Evolutionary conservation across 2,329 filamentous ascomycete species (phyloP).

Genomic region (Simplicillium sp.): DNA sequence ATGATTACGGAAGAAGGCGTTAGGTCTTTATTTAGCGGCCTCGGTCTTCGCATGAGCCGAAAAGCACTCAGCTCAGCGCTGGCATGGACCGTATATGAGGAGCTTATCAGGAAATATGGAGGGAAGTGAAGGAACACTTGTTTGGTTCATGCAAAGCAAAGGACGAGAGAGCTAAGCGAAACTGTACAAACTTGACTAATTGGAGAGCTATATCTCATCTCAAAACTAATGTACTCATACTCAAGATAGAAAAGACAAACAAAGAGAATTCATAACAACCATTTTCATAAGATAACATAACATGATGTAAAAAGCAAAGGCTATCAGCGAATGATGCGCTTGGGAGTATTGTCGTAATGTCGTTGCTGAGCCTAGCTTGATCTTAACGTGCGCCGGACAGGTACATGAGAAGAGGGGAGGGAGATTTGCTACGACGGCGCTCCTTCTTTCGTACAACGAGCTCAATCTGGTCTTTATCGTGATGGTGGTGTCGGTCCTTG

Average conservation of each 20-base stretch:
- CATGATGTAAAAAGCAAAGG: too few relatives aligned
- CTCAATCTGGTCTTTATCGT: slow-evolving; percentile 39
- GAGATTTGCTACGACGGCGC: slow-evolving; percentile 46
- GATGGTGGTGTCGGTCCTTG: slow-evolving; percentile 29
- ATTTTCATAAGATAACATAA: too few relatives aligned
- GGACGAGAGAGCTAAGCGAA: slow-evolving; percentile 1
- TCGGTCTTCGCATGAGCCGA: slow-evolving; percentile 77
- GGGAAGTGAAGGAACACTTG: slow-evolving; percentile 7
- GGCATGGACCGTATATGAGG: slow-evolving; percentile 96
- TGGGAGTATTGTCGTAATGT: too few relatives aligned
- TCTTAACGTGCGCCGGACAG: slow-evolving; percentile 37
- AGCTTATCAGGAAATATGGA: slow-evolving; percentile 59
- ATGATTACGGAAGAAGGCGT: slow-evolving; percentile 79
- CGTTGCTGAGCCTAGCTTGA: too few relatives aligned
- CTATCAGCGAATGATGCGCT: too few relatives aligned
- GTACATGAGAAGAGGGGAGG: slow-evolving; percentile 44
- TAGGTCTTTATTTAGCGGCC: slow-evolving; percentile 72
- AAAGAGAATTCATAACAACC: background rate
- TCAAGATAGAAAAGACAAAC: background rate
- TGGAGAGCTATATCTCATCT: background rate
- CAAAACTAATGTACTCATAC: slow-evolving; percentile 1
- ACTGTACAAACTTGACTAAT: too few relatives aligned
- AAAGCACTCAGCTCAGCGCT: slow-evolving; percentile 92
- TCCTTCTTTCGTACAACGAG: slow-evolving; percentile 44
- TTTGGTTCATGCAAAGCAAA: slow-evolving; percentile 2